These are phyloP conservation scores for Trichoderma breve DNA, from an alignment of 2,329 filamentous ascomycete species.

Conservation along the genomic window DNA sequence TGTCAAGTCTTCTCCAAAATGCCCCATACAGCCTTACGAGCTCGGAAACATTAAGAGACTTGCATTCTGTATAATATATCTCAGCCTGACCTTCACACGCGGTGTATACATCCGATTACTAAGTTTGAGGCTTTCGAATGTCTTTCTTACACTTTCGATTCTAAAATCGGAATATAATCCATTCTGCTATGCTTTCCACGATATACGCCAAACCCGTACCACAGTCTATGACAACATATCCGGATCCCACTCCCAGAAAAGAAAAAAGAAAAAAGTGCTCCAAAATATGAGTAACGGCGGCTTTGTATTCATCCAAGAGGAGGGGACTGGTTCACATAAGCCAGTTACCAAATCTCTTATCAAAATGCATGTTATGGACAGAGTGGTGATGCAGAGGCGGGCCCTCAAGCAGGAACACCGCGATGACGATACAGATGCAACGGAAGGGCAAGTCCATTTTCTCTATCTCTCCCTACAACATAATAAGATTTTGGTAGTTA, in stretches of 20 bases:
- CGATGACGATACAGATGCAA: not conserved
- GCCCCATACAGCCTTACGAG: not conserved
- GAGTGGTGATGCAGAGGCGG: slow-evolving; percentile 4
- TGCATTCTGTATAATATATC: not conserved
- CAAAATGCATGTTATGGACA: slow-evolving; percentile 10
- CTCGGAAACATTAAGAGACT: not conserved
- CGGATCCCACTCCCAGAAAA: not conserved
- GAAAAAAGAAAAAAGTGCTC: not conserved
- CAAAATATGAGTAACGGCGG: not conserved
- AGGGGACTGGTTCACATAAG: not conserved
- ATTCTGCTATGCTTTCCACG: not conserved
- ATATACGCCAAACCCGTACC: not conserved
- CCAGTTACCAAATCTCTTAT: not conserved
- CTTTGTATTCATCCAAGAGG: slow-evolving; percentile 3
- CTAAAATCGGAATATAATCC: not conserved
- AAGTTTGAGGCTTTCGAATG: not conserved
- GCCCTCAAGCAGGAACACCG: not conserved
- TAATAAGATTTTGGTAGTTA: not conserved
- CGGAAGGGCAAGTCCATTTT: not conserved
- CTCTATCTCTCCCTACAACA: not conserved
- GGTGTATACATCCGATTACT: not conserved
- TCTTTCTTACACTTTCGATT: not conserved
- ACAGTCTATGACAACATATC: not conserved
- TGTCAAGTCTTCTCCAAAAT: not conserved
- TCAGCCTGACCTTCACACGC: not conserved